These are phyloP conservation scores for Fusarium mundagurra DNA, from an alignment of 2,329 filamentous ascomycete genomes.

Conservation along the genomic window DNA sequence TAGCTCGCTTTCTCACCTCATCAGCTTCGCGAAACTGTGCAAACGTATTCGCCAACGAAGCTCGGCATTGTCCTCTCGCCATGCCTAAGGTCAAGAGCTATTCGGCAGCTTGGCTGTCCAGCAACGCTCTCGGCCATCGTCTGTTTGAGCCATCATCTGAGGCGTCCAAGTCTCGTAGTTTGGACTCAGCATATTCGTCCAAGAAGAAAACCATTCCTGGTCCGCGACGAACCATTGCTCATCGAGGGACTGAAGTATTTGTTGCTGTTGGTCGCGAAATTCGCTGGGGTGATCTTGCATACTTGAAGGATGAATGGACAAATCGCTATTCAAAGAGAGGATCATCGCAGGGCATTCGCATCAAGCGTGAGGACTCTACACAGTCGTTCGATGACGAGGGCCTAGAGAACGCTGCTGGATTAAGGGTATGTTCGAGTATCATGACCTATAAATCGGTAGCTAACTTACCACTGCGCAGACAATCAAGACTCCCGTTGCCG, in stretches of 20 bases:
- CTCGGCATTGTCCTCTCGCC: conserved; percentile 22
- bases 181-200: conserved; percentile 52
- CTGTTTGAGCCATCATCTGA: conserved; percentile 71
- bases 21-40: conserved; percentile 27
- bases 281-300: conserved; percentile 86
- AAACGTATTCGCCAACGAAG: background rate
- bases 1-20: background rate
- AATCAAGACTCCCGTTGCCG: conserved; percentile 80
- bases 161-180: conserved; percentile 51
- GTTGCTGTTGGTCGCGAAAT: conserved; percentile 89
- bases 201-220: conserved; percentile 58
- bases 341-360: conserved; percentile 47
- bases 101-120: conserved; percentile 86
- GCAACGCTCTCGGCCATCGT: conserved; percentile 78
- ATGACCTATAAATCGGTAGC: background rate
- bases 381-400: conserved; percentile 50
- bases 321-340: conserved; percentile 45
- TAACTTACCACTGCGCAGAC: conserved; percentile 58
- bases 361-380: conserved; percentile 61
- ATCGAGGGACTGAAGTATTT: conserved; percentile 87
- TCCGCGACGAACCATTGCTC: conserved; percentile 76
- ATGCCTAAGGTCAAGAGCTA: conserved; percentile 91
- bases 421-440: conserved; percentile 46
- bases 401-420: conserved; percentile 42
- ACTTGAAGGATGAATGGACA: conserved; percentile 72